Conservation (phyloP, 805 yeast genomes). For the Jamesozyma hellenica region DNA sequence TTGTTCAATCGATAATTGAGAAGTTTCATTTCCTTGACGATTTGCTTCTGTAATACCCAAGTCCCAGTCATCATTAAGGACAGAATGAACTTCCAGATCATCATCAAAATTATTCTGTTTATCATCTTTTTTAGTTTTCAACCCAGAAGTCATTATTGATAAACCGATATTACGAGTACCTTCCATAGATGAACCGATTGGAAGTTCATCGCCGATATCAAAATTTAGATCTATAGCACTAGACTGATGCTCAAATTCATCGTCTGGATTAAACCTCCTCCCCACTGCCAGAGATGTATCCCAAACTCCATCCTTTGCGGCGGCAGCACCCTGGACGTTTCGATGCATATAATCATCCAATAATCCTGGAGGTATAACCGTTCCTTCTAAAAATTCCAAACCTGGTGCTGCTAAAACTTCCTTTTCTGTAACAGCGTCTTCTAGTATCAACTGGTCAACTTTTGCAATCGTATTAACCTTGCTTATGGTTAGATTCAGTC, state of each 20-base stretch:
- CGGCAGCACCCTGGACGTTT: conserved; percentile 26
- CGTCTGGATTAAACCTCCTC: conserved; percentile 19
- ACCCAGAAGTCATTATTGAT: not conserved
- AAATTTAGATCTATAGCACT: conserved; percentile 2
- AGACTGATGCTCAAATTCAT: conserved; percentile 10
- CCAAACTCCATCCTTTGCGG: too few species aligned
- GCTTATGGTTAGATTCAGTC: conserved; percentile 47
- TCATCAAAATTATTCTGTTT: conserved; percentile 4
- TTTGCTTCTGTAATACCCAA: conserved; percentile 18
- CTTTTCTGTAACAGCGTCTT: conserved; percentile 69
- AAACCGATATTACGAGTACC: not conserved
- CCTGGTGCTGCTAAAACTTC: conserved; percentile 66
- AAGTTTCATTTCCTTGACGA: conserved; percentile 15
- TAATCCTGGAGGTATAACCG: conserved; percentile 8
- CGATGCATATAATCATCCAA: conserved; percentile 18
- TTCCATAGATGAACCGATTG: not conserved
- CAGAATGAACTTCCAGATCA: conserved; percentile 23
- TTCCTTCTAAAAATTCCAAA: conserved; percentile 26
- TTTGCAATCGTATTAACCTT: conserved; percentile 53
- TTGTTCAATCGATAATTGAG: conserved; percentile 56
- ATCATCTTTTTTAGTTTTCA: not conserved
- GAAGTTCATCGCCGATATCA: not conserved
- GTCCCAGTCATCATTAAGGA: conserved; percentile 21
- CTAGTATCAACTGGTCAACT: conserved; percentile 49
- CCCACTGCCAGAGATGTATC: conserved; percentile 27